A percentile compares a stretch with the other conserved stretches of the same genome.
These are phyloP conservation scores for Neonectria hederae DNA, from an alignment of 2,329 filamentous ascomycete genomes.

Conservation along the genomic window DNA sequence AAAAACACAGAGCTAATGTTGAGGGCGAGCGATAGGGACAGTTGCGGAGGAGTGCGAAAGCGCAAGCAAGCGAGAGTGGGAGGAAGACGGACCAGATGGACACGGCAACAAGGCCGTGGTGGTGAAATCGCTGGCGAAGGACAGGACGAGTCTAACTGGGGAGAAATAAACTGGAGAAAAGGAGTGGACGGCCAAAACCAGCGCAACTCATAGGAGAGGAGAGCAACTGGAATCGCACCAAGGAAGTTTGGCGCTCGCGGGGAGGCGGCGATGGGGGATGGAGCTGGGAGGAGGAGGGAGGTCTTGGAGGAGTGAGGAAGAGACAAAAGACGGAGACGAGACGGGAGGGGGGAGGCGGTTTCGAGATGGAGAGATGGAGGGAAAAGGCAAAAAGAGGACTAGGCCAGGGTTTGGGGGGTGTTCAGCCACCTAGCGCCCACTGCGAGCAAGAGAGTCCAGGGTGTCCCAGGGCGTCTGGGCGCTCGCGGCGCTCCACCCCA, in stretches of 20 bases:
- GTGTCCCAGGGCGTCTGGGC: slow-evolving; percentile 29
- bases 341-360: slow-evolving; percentile 40
- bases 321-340: slow-evolving; percentile 39
- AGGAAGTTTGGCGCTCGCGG: slow-evolving; percentile 43
- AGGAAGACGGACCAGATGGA: slow-evolving; percentile 36
- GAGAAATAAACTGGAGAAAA: slow-evolving; percentile 49
- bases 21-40: background rate
- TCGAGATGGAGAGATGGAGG: slow-evolving; percentile 42
- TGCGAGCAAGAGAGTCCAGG: slow-evolving; percentile 31
- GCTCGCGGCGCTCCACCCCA: slow-evolving; percentile 27
- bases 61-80: background rate
- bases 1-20: slow-evolving; percentile 1
- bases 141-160: slow-evolving; percentile 39
- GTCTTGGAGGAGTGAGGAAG: slow-evolving; percentile 39
- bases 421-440: slow-evolving; percentile 40
- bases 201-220: slow-evolving; percentile 59
- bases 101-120: slow-evolving; percentile 27
- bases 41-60: background rate
- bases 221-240: slow-evolving; percentile 68
- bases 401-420: slow-evolving; percentile 31
- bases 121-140: slow-evolving; percentile 34
- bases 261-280: slow-evolving; percentile 36
- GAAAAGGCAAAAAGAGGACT: slow-evolving; percentile 38
- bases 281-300: slow-evolving; percentile 33
- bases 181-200: slow-evolving; percentile 71